Conservation (phyloP, 805 yeast genomes). For the Naumovozyma baii region DNA sequence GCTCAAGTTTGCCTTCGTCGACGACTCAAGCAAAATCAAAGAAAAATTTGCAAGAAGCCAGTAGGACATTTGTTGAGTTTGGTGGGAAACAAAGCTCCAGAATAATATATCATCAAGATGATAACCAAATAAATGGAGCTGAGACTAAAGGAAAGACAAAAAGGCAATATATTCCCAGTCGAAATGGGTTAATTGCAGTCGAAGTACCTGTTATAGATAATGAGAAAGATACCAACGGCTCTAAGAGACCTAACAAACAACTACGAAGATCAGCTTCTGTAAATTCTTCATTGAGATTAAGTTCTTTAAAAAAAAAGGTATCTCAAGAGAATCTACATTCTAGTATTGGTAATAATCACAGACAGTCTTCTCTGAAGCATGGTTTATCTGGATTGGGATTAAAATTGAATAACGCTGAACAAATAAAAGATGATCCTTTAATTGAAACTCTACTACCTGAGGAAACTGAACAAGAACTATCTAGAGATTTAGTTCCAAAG, state of each 20-base stretch:
- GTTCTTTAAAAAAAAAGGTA: slow-evolving; percentile 7
- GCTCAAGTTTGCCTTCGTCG: background rate
- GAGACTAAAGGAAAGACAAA: slow-evolving; percentile 35
- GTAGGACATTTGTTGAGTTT: slow-evolving; percentile 26
- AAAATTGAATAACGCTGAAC: background rate
- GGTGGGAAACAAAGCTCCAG: slow-evolving; percentile 25
- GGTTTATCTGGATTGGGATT: background rate
- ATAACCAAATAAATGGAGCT: slow-evolving; percentile 18
- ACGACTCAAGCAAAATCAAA: background rate
- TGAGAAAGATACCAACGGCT: slow-evolving; percentile 7
- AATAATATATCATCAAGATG: slow-evolving; percentile 6
- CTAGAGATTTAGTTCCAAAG: slow-evolving; percentile 6
- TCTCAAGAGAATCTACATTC: slow-evolving; percentile 8
- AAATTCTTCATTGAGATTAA: slow-evolving; percentile 5
- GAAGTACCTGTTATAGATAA: slow-evolving; percentile 46
- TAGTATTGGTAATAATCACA: background rate
- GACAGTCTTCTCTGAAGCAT: background rate
- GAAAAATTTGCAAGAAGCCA: slow-evolving; percentile 16
- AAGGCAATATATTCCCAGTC: slow-evolving; percentile 65
- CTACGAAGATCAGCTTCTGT: slow-evolving; percentile 12
- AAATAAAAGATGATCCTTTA: slow-evolving; percentile 3
- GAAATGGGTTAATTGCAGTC: slow-evolving; percentile 56
- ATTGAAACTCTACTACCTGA: slow-evolving; percentile 19
- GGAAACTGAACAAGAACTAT: slow-evolving; percentile 20
- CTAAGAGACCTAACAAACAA: background rate